Evolutionary conservation across 495 filamentous ascomycete genomes (phyloP), one percentile per base, ranked within the genome.

Genomic region (Massariosphaeria phaeospora): DNA sequence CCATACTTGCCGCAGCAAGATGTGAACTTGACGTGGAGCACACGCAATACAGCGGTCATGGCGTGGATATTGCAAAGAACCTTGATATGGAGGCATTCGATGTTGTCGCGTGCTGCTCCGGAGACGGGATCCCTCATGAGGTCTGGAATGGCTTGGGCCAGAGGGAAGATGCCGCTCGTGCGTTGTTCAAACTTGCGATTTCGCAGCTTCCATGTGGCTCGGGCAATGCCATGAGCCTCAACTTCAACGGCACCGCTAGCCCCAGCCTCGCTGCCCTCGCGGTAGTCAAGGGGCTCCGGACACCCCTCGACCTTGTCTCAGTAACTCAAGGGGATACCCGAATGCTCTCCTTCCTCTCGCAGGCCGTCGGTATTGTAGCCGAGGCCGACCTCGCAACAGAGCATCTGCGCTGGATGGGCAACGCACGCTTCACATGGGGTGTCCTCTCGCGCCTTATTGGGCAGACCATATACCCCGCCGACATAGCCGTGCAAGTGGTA

Each of bases 211-310:
- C 93, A 8, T 93, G 91, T 65, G 93, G 93, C 6, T 88, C 86
- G 39, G 93, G 91, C 2, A 98, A 98, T 67, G 91, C 89, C 21
- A 85, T 97, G 87, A 85, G 84, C 39, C 86, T 84, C 75, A 96
- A 96, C 61, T 71, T 94, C 29, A 86, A 85, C 46, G 93, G 91
- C 1, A 93, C 88, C 1, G 79, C 83, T 29, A 85, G 81, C 57
- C 79, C 85, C 10, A 85, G 82, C 45, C 65, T 89, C 43, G 88
- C 89, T 2, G 85, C 91, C 8, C 67, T 98, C 56, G 79, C 79
- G 3, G 83, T 95, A 15, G 77, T 96, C 51, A 98, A 98, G 67
- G 90, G 88, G 5, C 68, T 94, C 29, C 75, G 80, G 13, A 91
- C 84, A 12, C 84, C 88, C 1, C 65, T 97, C 17, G 93, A 98